Evolutionary conservation across 768 basidiomycete genomes (phyloP), one percentile per base, ranked within the genome.

Genomic region (Brasilioporus rufonigricans): DNA sequence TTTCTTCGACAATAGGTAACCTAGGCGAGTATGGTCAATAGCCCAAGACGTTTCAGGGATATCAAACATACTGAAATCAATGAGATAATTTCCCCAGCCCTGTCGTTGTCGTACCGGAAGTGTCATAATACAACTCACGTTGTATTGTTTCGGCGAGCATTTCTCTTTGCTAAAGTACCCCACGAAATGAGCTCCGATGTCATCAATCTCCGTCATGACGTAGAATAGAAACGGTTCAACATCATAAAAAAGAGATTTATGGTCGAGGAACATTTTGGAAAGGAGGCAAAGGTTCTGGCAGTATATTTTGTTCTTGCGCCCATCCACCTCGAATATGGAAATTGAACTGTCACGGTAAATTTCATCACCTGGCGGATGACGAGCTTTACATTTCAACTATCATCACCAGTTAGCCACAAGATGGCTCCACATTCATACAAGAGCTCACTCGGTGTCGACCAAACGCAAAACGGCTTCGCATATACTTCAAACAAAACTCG

Each of bases 131-230:
- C 97, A 99, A 71, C 93, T 96, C 61, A 99, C 86, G 74, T 99
- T 99, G 71, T 93, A 94, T 66, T 93, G 91, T 73, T 93, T 94
- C 52, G 89, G 87, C 69, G 93, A 95, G 49, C 92, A 80, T 76
- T 99, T 99, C 80, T 99, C 97, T 72, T 99, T 99, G 74, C 89
- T 92, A 69, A 99, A 99, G 71, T 99, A 99, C 9, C 97, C 97
- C 50, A 99, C 89, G 66, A 99, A 99, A 50, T 90, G 86, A 27
- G 93, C 89, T 7, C 96, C 97, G 46, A 82, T 73, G 35, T 93
- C 92, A 73, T 97, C 92, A 53, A 82, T 79, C 68, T 97, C 91
- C 4, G 96, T 89, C 76, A 97, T 91, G 60, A 99, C 95, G 71
- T 99, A 99, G 76, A 99, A 99, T 44, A 99, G 76, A 73, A 99